Conservation (phyloP, 768 basidiomycete genomes). For the Boletus insuetus region DNA sequence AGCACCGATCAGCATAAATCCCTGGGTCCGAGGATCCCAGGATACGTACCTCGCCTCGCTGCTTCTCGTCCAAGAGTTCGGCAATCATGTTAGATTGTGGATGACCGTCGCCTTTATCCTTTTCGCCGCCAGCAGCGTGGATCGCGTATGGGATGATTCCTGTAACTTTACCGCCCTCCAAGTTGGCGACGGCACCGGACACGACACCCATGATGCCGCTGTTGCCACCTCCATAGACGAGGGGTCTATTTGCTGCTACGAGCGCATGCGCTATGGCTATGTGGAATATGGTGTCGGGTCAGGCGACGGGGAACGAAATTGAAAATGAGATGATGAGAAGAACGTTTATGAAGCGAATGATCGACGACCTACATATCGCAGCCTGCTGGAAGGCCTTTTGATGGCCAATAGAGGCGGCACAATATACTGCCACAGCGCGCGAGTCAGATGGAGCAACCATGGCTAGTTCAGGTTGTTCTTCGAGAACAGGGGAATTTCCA, state of each 20-base stretch:
- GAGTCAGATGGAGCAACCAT: constrained; percentile 33
- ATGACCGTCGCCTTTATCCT: constrained; percentile 40
- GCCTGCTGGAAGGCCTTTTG: constrained; percentile 60
- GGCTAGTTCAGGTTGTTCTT: constrained; percentile 11
- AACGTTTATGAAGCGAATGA: background rate
- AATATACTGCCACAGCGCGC: constrained; percentile 73
- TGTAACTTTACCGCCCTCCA: constrained; percentile 63
- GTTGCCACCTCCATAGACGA: constrained; percentile 87
- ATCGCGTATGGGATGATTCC: constrained; percentile 83
- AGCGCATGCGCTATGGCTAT: constrained; percentile 75
- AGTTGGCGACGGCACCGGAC: constrained; percentile 57
- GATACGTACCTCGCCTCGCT: constrained; percentile 35
- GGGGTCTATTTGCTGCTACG: constrained; percentile 52
- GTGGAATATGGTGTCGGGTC: background rate
- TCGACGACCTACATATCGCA: constrained; percentile 58
- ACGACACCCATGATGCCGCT: constrained; percentile 87
- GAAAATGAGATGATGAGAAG: background rate
- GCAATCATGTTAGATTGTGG: constrained; percentile 20
- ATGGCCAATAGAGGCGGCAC: constrained; percentile 72
- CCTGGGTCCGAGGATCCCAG: background rate
- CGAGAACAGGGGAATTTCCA: background rate
- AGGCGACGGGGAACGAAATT: background rate
- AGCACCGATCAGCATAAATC: constrained; percentile 12
- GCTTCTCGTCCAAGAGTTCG: constrained; percentile 29
- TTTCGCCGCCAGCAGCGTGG: constrained; percentile 60